Base-by-base conservation (phyloP, 2,329 filamentous ascomycete species). In the Chrysosporium queenslandicum region DNA sequence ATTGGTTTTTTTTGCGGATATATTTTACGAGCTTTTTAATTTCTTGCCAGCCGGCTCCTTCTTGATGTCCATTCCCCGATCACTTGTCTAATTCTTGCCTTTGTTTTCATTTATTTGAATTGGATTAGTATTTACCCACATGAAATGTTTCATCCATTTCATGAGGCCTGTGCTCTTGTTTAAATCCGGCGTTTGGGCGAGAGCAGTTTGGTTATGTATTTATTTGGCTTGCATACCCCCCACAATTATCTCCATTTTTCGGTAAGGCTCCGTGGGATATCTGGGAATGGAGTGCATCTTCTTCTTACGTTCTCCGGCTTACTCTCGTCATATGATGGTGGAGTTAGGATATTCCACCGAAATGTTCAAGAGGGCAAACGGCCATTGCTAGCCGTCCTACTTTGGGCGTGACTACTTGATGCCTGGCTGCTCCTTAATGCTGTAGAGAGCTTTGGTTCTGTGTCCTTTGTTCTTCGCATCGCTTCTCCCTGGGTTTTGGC, bases 1-100 rank as follows among this genome's bases (percentile, higher is more conserved):
- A 23, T 43, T 50, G 29, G 43, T 53, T 59, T 62, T 53, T 59
- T 62, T 57, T 56, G 55, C 57, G 41, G 37, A 53, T 55, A 62
- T 61, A 58, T 59, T 57, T 58, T 54, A 42, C 47, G 57, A 30
- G 34, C 55, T 58, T 58, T 55, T 42, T 51, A 54, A 29, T 42
- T 46, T 53, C 39, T 50, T 51, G 27, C 20, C 9, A 25, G 4
- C 25, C 23, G 16, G 16, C 9, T 20, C 16, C 29, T 36, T 45
- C 25, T 27, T 25, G 36, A 42, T 34, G 20, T 20, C 21, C 27
- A 18, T 45, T 18, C 45, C 11, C 47, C 40, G 8, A 7, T 43
- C 40, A 21, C 18, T 20, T 41, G 18, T 41, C 39, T 25, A 29
- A 43, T 25, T 40, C 21, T 23, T 29, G 21, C 12, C 9, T 43